These are phyloP conservation scores for Globisporangium nagaii DNA, from an alignment of 352 stramenopile genomes.

Conservation along the genomic window DNA sequence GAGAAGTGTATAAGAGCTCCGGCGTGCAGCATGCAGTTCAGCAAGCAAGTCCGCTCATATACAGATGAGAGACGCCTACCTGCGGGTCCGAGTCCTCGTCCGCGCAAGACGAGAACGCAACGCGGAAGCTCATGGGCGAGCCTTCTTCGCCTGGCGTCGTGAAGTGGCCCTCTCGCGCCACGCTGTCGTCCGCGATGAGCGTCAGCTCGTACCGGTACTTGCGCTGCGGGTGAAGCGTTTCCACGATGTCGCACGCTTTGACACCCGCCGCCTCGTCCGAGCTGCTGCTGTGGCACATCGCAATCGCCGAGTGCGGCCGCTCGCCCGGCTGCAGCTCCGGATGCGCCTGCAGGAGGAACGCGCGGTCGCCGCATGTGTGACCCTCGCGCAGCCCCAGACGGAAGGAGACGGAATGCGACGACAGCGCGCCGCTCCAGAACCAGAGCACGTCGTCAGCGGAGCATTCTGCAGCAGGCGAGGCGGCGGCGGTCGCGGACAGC, in stretches of 20 bases:
- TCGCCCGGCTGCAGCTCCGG: constrained; percentile 34
- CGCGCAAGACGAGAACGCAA: constrained; percentile 77
- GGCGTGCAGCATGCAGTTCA: constrained; percentile 5
- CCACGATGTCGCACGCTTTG: constrained; percentile 36
- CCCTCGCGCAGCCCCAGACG: constrained; percentile 59
- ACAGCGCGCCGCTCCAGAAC: constrained; percentile 70
- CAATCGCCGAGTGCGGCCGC: constrained; percentile 44
- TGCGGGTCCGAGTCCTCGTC: constrained; percentile 72
- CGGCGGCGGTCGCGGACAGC: not conserved
- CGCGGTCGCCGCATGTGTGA: constrained; percentile 34
- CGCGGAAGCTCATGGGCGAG: constrained; percentile 48
- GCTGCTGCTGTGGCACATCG: constrained; percentile 22
- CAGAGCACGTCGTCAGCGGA: constrained; percentile 47
- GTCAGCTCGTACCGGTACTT: constrained; percentile 60
- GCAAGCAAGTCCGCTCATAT: not conserved
- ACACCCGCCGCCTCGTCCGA: too few species aligned
- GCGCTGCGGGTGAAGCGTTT: constrained; percentile 43
- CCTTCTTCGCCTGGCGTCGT: constrained; percentile 41
- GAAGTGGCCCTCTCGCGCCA: constrained; percentile 39
- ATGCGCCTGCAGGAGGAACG: constrained; percentile 58
- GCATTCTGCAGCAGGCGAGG: constrained; percentile 11
- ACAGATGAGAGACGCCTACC: constrained; percentile 20
- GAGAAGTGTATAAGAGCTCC: not conserved
- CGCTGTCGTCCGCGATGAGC: constrained; percentile 23
- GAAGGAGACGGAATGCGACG: constrained; percentile 60